phyloP scores from a whole-genome alignment of 75 land plant genomes.

The Ceratopteris richardii region DNA sequence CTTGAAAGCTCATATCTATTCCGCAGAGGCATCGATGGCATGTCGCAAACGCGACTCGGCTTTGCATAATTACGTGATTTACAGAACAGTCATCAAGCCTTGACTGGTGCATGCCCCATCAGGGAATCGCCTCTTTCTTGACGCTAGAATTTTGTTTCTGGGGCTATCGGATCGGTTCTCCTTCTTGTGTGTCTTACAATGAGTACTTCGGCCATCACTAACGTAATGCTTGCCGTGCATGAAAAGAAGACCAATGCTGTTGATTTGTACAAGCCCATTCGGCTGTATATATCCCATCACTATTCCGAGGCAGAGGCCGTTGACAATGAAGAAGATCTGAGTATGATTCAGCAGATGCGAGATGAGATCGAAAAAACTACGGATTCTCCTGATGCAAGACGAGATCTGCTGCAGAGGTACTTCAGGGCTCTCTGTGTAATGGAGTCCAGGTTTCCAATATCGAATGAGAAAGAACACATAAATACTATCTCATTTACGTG shows the following conservation, averaged over 20 bases:
- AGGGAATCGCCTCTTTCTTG: too few relatives aligned
- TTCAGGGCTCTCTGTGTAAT: slow-evolving; percentile 61
- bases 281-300: slow-evolving; percentile 50
- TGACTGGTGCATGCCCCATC: too few relatives aligned
- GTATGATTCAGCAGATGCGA: slow-evolving; percentile 46
- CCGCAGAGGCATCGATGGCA: too few relatives aligned
- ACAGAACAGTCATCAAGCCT: too few relatives aligned
- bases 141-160: too few relatives aligned
- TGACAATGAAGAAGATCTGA: slow-evolving; percentile 70
- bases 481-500: slow-evolving; percentile 68
- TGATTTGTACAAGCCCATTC: slow-evolving; percentile 74
- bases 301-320: slow-evolving; percentile 88
- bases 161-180: too few relatives aligned
- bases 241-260: slow-evolving; percentile 78
- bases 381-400: slow-evolving; percentile 60
- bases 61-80: too few relatives aligned
- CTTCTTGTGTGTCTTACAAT: too few relatives aligned
- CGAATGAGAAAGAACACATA: slow-evolving; percentile 72
- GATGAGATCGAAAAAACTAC: slow-evolving; percentile 47
- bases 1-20: too few relatives aligned
- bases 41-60: too few relatives aligned
- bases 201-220: slow-evolving; percentile 3
- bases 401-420: slow-evolving; percentile 71
- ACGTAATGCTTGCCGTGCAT: slow-evolving; percentile 76
- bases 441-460: slow-evolving; percentile 89